Evolutionary conservation across 2,329 filamentous ascomycete species (phyloP), one percentile per base, ranked within the genome.

Genomic region (Pseudopithomyces chartarum): DNA sequence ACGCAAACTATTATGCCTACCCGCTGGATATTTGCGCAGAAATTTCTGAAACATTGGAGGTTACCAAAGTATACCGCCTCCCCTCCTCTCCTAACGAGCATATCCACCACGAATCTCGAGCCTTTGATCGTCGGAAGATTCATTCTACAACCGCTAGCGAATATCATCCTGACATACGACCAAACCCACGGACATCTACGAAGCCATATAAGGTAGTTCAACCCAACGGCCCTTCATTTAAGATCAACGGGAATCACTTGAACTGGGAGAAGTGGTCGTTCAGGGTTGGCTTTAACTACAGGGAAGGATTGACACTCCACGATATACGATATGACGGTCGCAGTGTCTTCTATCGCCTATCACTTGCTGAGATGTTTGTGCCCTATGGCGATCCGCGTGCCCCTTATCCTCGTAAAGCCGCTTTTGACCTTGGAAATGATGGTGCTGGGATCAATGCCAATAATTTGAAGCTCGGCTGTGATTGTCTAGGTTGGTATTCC

Each of bases 391-490:
- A 90, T 63, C 85, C 73, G 7, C 82, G 88, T 1, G 76, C 81
- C 0, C 88, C 87, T 0, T 90, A 85, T 68, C 86, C 88, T 51
- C 82, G 87, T 40, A 91, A 91, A 70, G 85, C 87, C 52, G 88
- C 78, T 3, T 81, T 81, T 49, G 79, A 81, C 54, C 66, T 81
- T 1, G 79, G 79, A 1, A 76, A 78, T 42, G 73, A 76, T 50
- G 78, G 78, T 6, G 77, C 76, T 0, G 78, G 79, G 0, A 65
- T 76, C 29, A 78, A 73, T 50, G 75, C 79, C 1, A 81, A 81
- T 55, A 79, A 80, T 33, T 60, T 80, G 8, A 61, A 64, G 34
- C 62, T 78, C 5, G 79, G 79, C 0, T 81, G 78, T 48, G 78
- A 81, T 56, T 81, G 79, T 45, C 65, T 80, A 1, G 79, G 79